Conservation (phyloP, 2,329 filamentous ascomycete species). For the Aureobasidium leucospermi region DNA sequence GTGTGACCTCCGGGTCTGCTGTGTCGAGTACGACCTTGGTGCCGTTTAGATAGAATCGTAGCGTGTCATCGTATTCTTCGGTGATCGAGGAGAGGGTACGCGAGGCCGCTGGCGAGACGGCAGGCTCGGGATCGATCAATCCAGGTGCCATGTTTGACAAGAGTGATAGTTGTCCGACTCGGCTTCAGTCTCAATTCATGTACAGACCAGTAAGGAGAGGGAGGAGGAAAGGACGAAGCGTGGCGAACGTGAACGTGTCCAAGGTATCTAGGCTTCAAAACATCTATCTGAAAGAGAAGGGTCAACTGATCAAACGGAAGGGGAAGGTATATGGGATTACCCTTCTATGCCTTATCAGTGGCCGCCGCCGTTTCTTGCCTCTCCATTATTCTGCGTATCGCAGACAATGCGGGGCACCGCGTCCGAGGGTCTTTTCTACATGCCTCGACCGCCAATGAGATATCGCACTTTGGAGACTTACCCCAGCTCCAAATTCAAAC, state of each 20-base stretch:
- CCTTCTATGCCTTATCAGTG: constrained; percentile 7
- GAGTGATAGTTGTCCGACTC: neutral
- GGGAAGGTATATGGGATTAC: neutral
- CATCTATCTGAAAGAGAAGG: neutral
- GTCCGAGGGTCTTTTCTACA: neutral
- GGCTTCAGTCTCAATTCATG: neutral
- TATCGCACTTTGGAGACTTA: neutral
- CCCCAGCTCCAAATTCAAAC: neutral
- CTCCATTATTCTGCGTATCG: constrained; percentile 5
- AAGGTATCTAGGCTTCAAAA: neutral
- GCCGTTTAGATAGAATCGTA: constrained; percentile 91
- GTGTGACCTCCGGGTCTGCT: constrained; percentile 82
- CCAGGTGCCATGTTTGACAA: constrained; percentile 49
- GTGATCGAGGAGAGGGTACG: constrained; percentile 56
- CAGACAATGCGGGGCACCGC: constrained; percentile 7
- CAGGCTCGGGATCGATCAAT: constrained; percentile 39
- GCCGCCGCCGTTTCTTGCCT: constrained; percentile 1
- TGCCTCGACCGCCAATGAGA: neutral
- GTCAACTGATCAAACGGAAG: neutral
- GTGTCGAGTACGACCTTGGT: constrained; percentile 80
- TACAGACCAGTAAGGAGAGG: neutral
- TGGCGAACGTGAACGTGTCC: neutral
- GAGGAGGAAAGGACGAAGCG: neutral
- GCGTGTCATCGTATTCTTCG: constrained; percentile 72
- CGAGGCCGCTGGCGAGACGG: constrained; percentile 38